phyloP scores from a whole-genome alignment of 2,329 filamentous ascomycete species.

The Fusarium sp. region DNA sequence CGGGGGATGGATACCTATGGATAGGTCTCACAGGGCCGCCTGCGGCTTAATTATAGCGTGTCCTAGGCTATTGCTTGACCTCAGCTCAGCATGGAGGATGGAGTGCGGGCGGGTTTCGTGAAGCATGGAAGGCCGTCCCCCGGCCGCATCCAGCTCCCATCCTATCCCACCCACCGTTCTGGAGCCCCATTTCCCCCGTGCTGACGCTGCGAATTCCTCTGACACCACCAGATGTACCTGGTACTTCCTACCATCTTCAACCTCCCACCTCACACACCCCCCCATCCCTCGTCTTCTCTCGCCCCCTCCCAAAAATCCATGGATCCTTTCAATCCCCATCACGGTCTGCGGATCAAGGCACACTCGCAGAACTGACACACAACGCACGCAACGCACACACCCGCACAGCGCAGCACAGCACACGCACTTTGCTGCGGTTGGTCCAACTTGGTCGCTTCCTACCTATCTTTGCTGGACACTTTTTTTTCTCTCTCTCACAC shows the following conservation, averaged over 20 bases:
- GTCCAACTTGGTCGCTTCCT: constrained; percentile 3
- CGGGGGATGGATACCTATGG: neutral
- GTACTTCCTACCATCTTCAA: constrained; percentile 16
- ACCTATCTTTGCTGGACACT: neutral
- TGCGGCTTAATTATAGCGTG: constrained; percentile 8
- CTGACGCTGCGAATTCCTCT: neutral
- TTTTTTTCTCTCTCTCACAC: neutral
- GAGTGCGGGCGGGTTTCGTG: neutral
- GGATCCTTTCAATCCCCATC: constrained; percentile 28
- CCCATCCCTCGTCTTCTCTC: constrained; percentile 14
- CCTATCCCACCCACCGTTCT: neutral
- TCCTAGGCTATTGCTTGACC: neutral
- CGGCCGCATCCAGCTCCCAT: neutral
- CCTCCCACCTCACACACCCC: neutral
- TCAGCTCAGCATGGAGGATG: neutral
- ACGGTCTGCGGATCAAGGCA: constrained; percentile 32
- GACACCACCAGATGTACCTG: constrained; percentile 7
- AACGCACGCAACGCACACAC: constrained; percentile 18
- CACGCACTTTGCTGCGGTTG: constrained; percentile 31
- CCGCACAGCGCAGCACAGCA: constrained; percentile 13
- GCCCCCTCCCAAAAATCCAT: constrained; percentile 29
- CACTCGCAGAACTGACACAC: constrained; percentile 35
- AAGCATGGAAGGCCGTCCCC: neutral
- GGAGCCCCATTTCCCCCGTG: constrained; percentile 11
- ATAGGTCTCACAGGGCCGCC: constrained; percentile 3